Percentiles rank a stretch among this genome's conserved stretches.
These are phyloP conservation scores for Gossypium aridum DNA, from an alignment of 441 rosid genomes.

Conservation along the genomic window DNA sequence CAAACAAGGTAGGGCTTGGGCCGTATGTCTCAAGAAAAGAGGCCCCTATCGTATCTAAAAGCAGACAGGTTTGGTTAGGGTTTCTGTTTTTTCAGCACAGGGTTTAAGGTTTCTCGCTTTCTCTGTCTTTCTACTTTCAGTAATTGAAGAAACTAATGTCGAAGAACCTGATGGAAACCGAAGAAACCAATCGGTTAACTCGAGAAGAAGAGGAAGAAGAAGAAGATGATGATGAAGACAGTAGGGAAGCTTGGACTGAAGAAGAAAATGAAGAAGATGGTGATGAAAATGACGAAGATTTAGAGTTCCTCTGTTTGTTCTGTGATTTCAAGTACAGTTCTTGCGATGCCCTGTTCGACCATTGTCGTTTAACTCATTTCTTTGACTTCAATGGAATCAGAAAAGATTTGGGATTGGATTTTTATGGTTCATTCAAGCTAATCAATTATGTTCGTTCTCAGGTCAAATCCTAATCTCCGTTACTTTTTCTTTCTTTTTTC, in stretches of 20 bases:
- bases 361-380: constrained; percentile 47
- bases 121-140: not conserved
- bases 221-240: constrained; percentile 35
- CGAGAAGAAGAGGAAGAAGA: constrained; percentile 30
- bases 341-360: constrained; percentile 51
- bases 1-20: not conserved
- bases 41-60: not conserved
- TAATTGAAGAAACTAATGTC: not conserved
- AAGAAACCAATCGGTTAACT: not conserved
- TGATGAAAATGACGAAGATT: constrained; percentile 28
- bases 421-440: constrained; percentile 75
- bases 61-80: not conserved
- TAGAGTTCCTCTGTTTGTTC: constrained; percentile 54
- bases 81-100: not conserved
- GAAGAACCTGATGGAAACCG: constrained; percentile 2
- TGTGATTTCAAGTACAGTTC: constrained; percentile 50
- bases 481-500: not conserved
- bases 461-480: constrained; percentile 27
- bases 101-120: not conserved
- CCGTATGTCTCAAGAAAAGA: not conserved
- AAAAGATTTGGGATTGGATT: constrained; percentile 55
- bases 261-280: constrained; percentile 37
- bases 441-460: constrained; percentile 79
- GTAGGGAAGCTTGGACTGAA: constrained; percentile 51
- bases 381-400: constrained; percentile 53